phyloP scores from a whole-genome alignment of 768 basidiomycete genomes.

The Lepiota venenata region DNA sequence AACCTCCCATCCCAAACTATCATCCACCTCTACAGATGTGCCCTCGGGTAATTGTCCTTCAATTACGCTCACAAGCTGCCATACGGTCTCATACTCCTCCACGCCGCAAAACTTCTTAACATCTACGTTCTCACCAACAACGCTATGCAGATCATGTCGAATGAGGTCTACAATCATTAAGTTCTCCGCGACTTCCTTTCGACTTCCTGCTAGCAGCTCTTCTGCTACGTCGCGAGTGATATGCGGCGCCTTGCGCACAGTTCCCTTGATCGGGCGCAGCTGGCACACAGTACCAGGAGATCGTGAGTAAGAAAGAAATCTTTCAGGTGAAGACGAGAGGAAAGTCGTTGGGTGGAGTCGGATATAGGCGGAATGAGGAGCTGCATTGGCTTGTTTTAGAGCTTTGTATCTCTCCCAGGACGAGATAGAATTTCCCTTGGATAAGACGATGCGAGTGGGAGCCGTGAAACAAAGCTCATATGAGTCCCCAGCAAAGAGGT shows the following conservation, averaged over 20 bases:
- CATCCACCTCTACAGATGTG: constrained; percentile 32
- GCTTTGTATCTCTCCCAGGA: constrained; percentile 69
- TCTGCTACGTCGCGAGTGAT: constrained; percentile 67
- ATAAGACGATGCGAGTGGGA: constrained; percentile 54
- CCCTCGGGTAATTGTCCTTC: constrained; percentile 55
- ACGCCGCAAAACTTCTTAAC: constrained; percentile 85
- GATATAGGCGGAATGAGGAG: constrained; percentile 82
- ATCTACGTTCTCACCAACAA: constrained; percentile 76
- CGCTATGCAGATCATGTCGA: constrained; percentile 84
- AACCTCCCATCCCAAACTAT: constrained; percentile 73
- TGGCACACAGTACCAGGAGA: constrained; percentile 65
- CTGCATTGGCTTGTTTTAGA: constrained; percentile 77
- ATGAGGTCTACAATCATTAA: constrained; percentile 98
- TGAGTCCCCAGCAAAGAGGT: constrained; percentile 79
- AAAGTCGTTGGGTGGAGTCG: constrained; percentile 75
- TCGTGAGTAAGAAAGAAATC: constrained; percentile 81
- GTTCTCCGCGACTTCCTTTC: constrained; percentile 94
- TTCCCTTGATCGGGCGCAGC: constrained; percentile 94
- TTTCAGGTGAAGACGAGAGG: constrained; percentile 87
- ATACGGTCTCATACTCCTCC: constrained; percentile 92
- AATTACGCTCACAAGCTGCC: constrained; percentile 94
- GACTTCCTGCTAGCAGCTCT: constrained; percentile 55
- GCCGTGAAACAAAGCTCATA: constrained; percentile 94
- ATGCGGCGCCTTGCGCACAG: constrained; percentile 66
- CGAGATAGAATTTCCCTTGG: constrained; percentile 32